phyloP scores from a whole-genome alignment of 176 grass and related monocot species.

The Oryza glaberrima region DNA sequence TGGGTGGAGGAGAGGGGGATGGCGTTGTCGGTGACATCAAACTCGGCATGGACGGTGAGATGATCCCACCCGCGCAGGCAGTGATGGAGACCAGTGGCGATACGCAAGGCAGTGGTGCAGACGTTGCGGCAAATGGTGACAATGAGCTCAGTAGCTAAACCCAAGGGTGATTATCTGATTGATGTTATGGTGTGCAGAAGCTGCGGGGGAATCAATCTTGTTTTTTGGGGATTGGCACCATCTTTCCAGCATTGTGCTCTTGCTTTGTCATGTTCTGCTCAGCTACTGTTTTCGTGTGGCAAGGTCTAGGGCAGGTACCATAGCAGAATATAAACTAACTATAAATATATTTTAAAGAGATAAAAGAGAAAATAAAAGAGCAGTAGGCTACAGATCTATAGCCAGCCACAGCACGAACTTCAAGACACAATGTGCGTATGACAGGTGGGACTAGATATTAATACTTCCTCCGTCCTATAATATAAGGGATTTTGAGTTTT shows the following conservation, averaged over 20 bases:
- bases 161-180: constrained; percentile 15
- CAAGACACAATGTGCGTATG: too few relatives aligned
- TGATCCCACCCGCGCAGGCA: constrained; percentile 50
- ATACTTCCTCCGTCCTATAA: too few relatives aligned
- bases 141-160: constrained; percentile 40
- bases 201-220: constrained; percentile 21
- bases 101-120: constrained; percentile 12
- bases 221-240: constrained; percentile 4
- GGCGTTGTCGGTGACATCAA: background rate
- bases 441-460: too few relatives aligned
- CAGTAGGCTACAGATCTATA: too few relatives aligned
- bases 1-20: background rate
- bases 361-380: too few relatives aligned
- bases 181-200: constrained; percentile 1
- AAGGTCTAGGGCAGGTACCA: too few relatives aligned
- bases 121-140: constrained; percentile 21
- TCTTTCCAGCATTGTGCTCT: background rate
- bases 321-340: too few relatives aligned
- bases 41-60: constrained; percentile 9
- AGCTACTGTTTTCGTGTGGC: too few relatives aligned
- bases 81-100: constrained; percentile 38
- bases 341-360: too few relatives aligned
- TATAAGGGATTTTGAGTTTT: too few relatives aligned
- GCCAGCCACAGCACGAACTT: too few relatives aligned
- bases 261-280: too few relatives aligned